Percentiles rank a stretch among this genome's conserved stretches.
phyloP scores from a whole-genome alignment of 345 rosid genomes.

The Firmiana major region DNA sequence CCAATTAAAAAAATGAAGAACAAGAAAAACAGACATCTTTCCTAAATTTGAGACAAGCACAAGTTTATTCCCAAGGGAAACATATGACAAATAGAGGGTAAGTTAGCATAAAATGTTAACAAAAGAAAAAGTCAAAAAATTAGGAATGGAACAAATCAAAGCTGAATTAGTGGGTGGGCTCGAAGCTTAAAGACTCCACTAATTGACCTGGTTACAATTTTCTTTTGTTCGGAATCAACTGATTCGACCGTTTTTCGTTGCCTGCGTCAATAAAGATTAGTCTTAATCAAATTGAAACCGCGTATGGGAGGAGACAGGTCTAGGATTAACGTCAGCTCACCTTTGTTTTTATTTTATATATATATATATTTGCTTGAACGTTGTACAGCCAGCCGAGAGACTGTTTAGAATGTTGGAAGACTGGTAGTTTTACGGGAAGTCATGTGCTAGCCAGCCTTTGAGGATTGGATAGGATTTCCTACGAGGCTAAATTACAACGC shows the following conservation, averaged over 20 bases:
- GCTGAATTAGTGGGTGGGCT: background rate
- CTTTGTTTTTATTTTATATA: too few species aligned
- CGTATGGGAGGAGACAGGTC: background rate
- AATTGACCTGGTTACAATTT: background rate
- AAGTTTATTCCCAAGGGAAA: background rate
- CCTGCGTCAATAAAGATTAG: background rate
- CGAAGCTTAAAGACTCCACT: background rate
- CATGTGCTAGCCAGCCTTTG: background rate
- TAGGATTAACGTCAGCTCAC: background rate
- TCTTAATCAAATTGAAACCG: background rate
- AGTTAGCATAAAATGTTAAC: background rate
- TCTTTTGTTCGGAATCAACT: background rate
- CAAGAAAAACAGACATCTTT: background rate
- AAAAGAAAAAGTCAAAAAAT: background rate
- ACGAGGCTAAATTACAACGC: background rate
- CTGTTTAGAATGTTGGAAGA: background rate
- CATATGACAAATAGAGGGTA: background rate
- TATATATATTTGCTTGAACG: background rate
- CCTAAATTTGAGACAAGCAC: background rate
- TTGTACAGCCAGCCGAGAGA: background rate
- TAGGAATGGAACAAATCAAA: background rate
- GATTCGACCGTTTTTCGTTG: background rate
- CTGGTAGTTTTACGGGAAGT: background rate
- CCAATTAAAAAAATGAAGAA: background rate
- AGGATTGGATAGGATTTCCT: background rate